Base-by-base conservation (phyloP, 495 filamentous ascomycete species). In the Penicillium odoratum region DNA sequence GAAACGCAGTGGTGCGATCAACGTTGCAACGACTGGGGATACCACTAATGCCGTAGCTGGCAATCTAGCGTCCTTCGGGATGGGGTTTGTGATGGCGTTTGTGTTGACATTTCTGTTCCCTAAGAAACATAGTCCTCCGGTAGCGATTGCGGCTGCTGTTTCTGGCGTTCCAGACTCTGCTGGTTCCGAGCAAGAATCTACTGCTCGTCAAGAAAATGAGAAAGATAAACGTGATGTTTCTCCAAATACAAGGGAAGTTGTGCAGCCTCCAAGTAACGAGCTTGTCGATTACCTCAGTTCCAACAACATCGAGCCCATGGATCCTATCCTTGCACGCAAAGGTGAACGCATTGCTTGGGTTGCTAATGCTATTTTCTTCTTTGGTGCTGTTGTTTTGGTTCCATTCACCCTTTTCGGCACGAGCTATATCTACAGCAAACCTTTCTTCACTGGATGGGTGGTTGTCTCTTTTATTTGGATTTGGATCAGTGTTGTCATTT, bases 381-480 rank as follows among this genome's bases (percentile, higher is more conserved):
- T 65, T 33, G 50, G 71, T 2, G 68, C 68, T 3, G 64, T 74
- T 25, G 65, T 79, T n/a, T 42, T 79, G 9, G 67, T 76, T 0
- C 77, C 77, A 0, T 73, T 79, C 36, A 66, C 71, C 3, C 48
- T 80, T 43, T 79, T 78, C 48, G 69, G 73, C 4, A 69, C 64
- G 0, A 42, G 60, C 8, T 78, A 75, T 50, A 59, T 78, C 2
- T 80, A 70, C 58, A 66, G 43, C 30, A 59, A 62, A 34, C 4
- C 55, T 3, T 73, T 76, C 38, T 80, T 79, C 56, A 73, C 66
- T 0, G 78, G 71, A 0, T 80, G 76, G 77, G 65, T 75, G 1
- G 75, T 77, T 3, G 68, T 79, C 5, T 72, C 70, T 5, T 73
- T 80, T 16, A 71, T 80, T 1, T 80, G 75, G 76, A 67, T 77